Conservation (phyloP, 129 eudicot species). For the Saposhnikovia divaricata region DNA sequence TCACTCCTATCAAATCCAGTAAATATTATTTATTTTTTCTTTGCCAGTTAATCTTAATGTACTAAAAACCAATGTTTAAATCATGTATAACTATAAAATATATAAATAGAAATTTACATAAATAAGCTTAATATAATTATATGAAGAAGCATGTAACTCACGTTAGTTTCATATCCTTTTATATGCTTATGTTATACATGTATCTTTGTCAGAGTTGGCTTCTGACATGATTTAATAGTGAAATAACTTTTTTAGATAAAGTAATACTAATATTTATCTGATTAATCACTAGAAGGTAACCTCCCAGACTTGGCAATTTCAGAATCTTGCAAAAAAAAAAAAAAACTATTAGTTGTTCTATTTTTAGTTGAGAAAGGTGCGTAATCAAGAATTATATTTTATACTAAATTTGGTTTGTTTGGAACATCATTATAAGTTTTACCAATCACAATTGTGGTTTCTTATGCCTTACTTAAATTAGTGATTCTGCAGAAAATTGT, state of each 20-base stretch:
- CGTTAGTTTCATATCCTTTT: neutral
- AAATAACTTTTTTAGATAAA: no score
- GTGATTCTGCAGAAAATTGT: slow-evolving; percentile 26
- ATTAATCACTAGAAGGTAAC: no score
- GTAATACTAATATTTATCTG: no score
- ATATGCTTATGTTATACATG: neutral
- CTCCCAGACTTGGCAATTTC: neutral
- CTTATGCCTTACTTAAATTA: neutral
- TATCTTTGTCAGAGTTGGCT: no score
- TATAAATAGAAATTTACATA: no score
- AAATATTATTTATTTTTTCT: neutral
- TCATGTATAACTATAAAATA: no score
- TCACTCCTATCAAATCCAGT: neutral
- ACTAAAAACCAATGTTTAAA: neutral
- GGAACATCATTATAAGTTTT: neutral
- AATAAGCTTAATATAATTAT: no score
- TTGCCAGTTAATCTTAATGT: neutral
- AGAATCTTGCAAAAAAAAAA: no score
- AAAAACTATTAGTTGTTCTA: neutral
- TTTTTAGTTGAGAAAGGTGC: neutral
- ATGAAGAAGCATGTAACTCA: no score
- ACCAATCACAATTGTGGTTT: neutral
- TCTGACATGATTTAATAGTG: no score
- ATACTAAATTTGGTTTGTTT: neutral
- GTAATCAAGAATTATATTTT: no score